These are phyloP conservation scores for Candida tammaniensis DNA, from an alignment of 805 yeast species.

Conservation along the genomic window DNA sequence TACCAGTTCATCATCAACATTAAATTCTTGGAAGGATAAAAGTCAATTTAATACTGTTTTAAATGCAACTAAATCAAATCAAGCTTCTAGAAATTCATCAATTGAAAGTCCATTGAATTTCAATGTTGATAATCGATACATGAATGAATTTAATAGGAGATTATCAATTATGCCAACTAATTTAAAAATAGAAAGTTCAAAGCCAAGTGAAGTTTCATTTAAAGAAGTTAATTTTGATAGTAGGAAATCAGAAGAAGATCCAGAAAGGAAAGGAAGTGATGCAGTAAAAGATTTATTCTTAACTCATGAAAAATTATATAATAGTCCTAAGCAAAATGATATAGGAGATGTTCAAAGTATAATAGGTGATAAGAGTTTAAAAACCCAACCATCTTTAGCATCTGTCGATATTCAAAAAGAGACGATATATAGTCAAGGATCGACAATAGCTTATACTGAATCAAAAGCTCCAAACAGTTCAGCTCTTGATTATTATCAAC, in stretches of 20 bases:
- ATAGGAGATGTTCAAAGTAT: slow-evolving; percentile 6
- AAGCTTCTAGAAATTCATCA: slow-evolving; percentile 20
- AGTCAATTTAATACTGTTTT: neutral
- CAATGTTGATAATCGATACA: slow-evolving; percentile 5
- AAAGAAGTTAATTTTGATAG: slow-evolving; percentile 23
- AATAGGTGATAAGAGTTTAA: slow-evolving; percentile 4
- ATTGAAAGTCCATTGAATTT: slow-evolving; percentile 21
- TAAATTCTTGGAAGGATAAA: neutral
- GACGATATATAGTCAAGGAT: slow-evolving; percentile 5
- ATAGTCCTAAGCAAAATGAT: slow-evolving; percentile 10
- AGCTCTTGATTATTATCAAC: slow-evolving; percentile 48
- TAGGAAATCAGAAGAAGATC: slow-evolving; percentile 1
- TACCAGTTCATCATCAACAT: neutral
- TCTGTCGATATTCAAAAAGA: slow-evolving; percentile 12
- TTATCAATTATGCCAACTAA: slow-evolving; percentile 30
- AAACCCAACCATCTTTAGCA: slow-evolving; percentile 10
- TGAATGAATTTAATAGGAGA: slow-evolving; percentile 17
- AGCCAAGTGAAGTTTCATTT: slow-evolving; percentile 15
- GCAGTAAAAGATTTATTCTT: slow-evolving; percentile 24
- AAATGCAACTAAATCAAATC: slow-evolving; percentile 1
- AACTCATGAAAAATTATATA: slow-evolving; percentile 33
- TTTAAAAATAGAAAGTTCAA: slow-evolving; percentile 15
- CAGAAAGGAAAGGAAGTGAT: slow-evolving; percentile 14
- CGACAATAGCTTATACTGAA: neutral
- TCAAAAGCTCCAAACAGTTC: no score